These are phyloP conservation scores for Plantago lanceolata DNA, from an alignment of 305 asterid genomes.

Conservation along the genomic window DNA sequence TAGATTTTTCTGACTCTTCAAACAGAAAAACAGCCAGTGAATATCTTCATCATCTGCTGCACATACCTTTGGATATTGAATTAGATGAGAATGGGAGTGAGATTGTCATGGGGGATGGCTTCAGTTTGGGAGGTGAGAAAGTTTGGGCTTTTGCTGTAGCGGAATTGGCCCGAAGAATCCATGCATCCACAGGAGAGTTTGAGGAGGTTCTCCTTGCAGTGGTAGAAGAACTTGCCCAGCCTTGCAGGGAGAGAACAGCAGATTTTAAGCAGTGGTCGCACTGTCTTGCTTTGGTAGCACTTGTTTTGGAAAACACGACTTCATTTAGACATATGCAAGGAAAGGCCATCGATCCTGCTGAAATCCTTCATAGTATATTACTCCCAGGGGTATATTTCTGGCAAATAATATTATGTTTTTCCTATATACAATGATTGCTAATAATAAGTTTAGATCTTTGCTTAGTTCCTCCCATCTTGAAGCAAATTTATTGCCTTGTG, in stretches of 20 bases:
- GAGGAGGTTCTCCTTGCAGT: conserved; percentile 70
- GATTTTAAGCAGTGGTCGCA: conserved; percentile 85
- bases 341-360: conserved; percentile 66
- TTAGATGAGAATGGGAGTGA: conserved; percentile 71
- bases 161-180: conserved; percentile 70
- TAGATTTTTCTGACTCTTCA: conserved; percentile 87
- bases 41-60: conserved; percentile 69
- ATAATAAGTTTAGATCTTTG: not conserved
- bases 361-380: conserved; percentile 73
- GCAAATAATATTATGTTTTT: not conserved
- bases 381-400: conserved; percentile 82
- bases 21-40: conserved; percentile 81
- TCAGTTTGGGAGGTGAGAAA: conserved; percentile 88
- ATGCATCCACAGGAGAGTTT: conserved; percentile 74
- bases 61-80: conserved; percentile 66
- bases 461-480: not conserved
- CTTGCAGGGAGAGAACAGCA: conserved; percentile 97
- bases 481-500: not conserved
- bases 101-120: conserved; percentile 79
- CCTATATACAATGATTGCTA: too few species aligned
- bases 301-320: conserved; percentile 69
- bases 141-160: conserved; percentile 93
- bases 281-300: conserved; percentile 76
- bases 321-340: conserved; percentile 72
- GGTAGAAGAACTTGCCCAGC: conserved; percentile 76